A percentile compares a stretch with the other conserved stretches of the same genome.
phyloP scores from a whole-genome alignment of 495 filamentous ascomycete species.

The Aspergillus funiculosus region DNA sequence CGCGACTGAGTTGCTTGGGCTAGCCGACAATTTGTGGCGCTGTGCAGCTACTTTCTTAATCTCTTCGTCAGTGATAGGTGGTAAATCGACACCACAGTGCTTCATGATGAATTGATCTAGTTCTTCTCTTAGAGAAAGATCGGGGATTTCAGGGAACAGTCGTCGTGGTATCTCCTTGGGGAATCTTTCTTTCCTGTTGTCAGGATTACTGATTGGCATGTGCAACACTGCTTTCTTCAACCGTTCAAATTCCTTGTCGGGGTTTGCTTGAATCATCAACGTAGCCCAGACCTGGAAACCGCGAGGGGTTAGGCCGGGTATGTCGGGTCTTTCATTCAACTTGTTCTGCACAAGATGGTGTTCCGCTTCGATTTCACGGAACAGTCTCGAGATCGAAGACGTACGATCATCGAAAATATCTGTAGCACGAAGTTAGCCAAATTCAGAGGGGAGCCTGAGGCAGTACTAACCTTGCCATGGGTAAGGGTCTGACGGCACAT shows the following conservation, averaged over 20 bases:
- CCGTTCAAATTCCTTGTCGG: slow-evolving; percentile 69
- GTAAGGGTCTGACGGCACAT: slow-evolving; percentile 57
- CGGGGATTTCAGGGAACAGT: slow-evolving; percentile 54
- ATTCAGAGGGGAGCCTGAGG: background rate
- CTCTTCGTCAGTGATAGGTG: slow-evolving; percentile 36
- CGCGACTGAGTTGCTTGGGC: slow-evolving; percentile 13
- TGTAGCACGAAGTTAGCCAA: slow-evolving; percentile 19
- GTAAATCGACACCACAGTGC: slow-evolving; percentile 47
- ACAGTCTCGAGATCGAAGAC: slow-evolving; percentile 63
- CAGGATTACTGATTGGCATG: slow-evolving; percentile 70
- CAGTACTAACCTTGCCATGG: slow-evolving; percentile 54
- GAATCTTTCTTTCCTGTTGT: slow-evolving; percentile 67
- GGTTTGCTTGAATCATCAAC: slow-evolving; percentile 66
- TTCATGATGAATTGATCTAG: slow-evolving; percentile 41
- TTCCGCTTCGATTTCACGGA: slow-evolving; percentile 67
- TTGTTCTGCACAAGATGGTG: slow-evolving; percentile 73
- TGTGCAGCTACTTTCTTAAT: slow-evolving; percentile 26
- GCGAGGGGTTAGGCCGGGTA: slow-evolving; percentile 70
- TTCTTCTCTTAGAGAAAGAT: slow-evolving; percentile 35
- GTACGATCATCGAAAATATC: slow-evolving; percentile 50
- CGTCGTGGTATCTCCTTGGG: slow-evolving; percentile 72
- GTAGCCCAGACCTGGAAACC: slow-evolving; percentile 80
- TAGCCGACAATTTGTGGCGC: slow-evolving; percentile 20
- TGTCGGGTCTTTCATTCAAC: slow-evolving; percentile 52
- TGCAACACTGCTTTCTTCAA: slow-evolving; percentile 65